A percentile compares a stretch with the other conserved stretches of the same genome.
phyloP scores from a whole-genome alignment of 2,329 filamentous ascomycete species.

The Aureobasidium sp. region DNA sequence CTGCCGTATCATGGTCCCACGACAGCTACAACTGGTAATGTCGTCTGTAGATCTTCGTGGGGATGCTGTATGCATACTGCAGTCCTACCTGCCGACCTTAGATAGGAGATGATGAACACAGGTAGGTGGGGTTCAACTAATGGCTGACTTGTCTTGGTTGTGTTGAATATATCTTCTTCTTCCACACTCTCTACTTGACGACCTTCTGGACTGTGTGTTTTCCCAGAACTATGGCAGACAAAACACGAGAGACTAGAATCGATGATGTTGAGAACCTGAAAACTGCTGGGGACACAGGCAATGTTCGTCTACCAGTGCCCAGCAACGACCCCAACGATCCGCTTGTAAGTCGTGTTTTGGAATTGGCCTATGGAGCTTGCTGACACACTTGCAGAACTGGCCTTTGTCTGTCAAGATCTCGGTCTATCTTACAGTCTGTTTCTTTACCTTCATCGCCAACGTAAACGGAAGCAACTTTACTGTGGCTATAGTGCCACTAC shows the following conservation, averaged over 20 bases:
- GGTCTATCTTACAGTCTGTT: slow-evolving; percentile 31
- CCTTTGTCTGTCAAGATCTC: slow-evolving; percentile 14
- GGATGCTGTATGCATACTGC: background rate
- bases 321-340: slow-evolving; percentile 21
- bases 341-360: background rate
- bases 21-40: background rate
- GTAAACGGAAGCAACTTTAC: slow-evolving; percentile 34
- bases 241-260: background rate
- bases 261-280: background rate
- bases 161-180: background rate
- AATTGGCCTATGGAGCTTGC: no score
- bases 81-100: background rate
- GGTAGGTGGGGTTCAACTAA: background rate
- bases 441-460: slow-evolving; percentile 34
- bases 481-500: slow-evolving; percentile 28
- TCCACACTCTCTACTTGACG: background rate
- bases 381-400: slow-evolving; percentile 16
- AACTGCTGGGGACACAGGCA: background rate
- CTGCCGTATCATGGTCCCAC: no score
- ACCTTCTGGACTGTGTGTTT: background rate
- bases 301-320: background rate
- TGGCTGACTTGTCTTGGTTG: background rate
- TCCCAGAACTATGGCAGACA: background rate
- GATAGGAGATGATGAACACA: background rate
- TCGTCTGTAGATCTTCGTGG: background rate